Base-by-base conservation (phyloP, 306 rosid genomes). In the Castanea sativa region DNA sequence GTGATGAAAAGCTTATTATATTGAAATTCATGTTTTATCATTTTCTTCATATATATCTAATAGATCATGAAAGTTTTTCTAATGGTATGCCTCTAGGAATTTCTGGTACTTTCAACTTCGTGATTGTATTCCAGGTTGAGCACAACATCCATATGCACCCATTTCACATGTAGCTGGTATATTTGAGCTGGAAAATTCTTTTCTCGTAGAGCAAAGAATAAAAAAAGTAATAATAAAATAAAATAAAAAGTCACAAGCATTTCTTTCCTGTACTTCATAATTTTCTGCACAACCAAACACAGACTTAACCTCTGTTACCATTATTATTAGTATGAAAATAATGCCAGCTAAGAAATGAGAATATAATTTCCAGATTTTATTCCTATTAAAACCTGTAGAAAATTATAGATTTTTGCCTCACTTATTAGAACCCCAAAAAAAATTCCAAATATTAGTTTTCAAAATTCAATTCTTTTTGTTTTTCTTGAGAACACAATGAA, bases 51-150 rank as follows among this genome's bases (percentile, higher is more conserved):
- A 11, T 9, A 13, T 56, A 73, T 55, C 19, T 27, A 73, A 74
- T 32, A 12, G 55, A 55, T 74, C 77, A 56, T n/a, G 65, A 67
- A 74, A 33, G 35, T 45, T 74, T 56, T 74, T 51, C 25, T 73
- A 18, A 55, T 52, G 76, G 65, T 73, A 73, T 73, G 64, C 65
- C 76, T 73, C 6, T 12, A 29, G 76, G 65, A 73, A 73, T 55
- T 10, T 61, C 21, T 68, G 20, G 73, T 41, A 69, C 73, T 69
- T 41, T 69, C 73, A 35, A 69, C 45, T 69, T 6, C 43, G 20
- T 25, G 74, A 20, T 70, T 38, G 14, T 43, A 70, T 70, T 70
- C 45, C 45, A 38, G 45, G 45, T 38, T 38, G 45, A 38, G 45
- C 45, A 38, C 45, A 38, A 38, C 10, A 38, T 38, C 45, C n/a